Percentiles rank a stretch among this genome's conserved stretches.
Evolutionary conservation across 1,139 yeast species (phyloP).

Genomic region (Geotrichum aggregatum): DNA sequence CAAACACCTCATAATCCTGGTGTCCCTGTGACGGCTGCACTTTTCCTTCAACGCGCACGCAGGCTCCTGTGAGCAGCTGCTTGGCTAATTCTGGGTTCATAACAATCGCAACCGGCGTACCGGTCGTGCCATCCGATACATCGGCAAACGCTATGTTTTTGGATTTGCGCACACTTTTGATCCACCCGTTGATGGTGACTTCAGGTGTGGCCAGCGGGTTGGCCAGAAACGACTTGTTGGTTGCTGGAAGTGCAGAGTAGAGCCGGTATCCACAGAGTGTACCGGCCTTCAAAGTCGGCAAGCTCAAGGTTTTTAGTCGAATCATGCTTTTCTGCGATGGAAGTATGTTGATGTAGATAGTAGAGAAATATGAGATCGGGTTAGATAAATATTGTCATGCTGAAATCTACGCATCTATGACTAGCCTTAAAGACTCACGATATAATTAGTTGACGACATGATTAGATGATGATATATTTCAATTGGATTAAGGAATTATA

Average conservation of each 20-base stretch:
- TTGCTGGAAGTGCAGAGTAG: conserved; percentile 17
- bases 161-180: conserved; percentile 63
- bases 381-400: background rate
- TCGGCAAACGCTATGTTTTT: conserved; percentile 80
- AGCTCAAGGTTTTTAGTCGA: too few species aligned
- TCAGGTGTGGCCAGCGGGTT: conserved; percentile 7
- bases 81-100: conserved; percentile 31
- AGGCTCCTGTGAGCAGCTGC: conserved; percentile 44
- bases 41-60: conserved; percentile 45
- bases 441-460: too few species aligned
- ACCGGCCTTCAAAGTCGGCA: too few species aligned
- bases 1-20: conserved; percentile 48
- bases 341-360: background rate
- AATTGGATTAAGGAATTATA: background rate
- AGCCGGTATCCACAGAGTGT: background rate
- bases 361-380: background rate
- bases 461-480: too few species aligned
- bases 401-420: background rate
- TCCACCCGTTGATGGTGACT: conserved; percentile 58
- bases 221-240: conserved; percentile 17
- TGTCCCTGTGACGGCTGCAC: conserved; percentile 33
- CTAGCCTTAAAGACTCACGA: too few species aligned
- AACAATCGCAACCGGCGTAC: conserved; percentile 56
- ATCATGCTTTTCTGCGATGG: too few species aligned
- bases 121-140: conserved; percentile 68